Evolutionary conservation across 2,329 filamentous ascomycete genomes (phyloP), one percentile per base, ranked within the genome.

Genomic region (Fusarium euwallaceae): DNA sequence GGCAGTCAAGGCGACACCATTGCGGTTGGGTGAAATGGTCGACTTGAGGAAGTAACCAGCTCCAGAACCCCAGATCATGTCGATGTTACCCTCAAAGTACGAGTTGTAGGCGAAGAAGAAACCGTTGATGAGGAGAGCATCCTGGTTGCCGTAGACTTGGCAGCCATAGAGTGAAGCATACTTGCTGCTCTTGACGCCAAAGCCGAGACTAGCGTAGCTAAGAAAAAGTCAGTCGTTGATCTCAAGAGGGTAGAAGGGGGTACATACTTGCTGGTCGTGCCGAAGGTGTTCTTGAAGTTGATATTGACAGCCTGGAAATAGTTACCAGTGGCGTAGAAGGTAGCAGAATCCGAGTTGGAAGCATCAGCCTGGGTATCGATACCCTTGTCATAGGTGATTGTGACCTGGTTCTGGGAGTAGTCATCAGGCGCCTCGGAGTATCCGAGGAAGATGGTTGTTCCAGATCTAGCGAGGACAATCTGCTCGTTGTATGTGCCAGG

Each of bases 401-500:
- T 78, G 14, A 78, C 76, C 32, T 78, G 70, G 29, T 78, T 78
- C 64, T 76, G 58, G 17, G 61, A 61, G 20, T 78, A 70, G 2
- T 78, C 76, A 14, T 70, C 55, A 0, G 84, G 84, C 0, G 74
- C 66, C 12, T 70, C 61, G 0, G 76, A 78, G 56, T 78, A 78
- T n/a, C 76, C 71, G 17, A 73, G 41, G 66, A 73, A 72, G 20
- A 73, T 64, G 9, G 71, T 73, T 12, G 71, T 73, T 29, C 71
- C 71, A 24, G 71, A 60, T 55, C 66, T 64, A 37, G 59, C 69
- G 7, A 73, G 61, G 12, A 73, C 63, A 24, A 73, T 67, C 77
- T 91, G 89, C 79, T 91, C 89, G n/a, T 82, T 83, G 83, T 91
- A 91, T 14, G 87, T 90, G 2, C 90, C 89, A 6, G 78, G 75